phyloP scores from a whole-genome alignment of 208 protist species.

The Zelonia costaricensis region DNA sequence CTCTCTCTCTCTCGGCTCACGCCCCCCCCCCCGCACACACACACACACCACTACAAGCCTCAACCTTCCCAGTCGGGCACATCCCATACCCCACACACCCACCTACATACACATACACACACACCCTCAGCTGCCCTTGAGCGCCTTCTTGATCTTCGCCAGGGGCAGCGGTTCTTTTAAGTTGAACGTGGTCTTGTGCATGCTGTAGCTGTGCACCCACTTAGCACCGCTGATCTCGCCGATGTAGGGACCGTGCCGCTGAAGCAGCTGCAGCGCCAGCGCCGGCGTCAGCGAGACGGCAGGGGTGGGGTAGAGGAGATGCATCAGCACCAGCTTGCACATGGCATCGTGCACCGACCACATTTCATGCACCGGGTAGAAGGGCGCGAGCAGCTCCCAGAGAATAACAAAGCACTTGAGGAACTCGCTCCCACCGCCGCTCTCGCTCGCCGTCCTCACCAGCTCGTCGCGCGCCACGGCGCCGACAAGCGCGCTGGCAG shows the following conservation, averaged over 20 bases:
- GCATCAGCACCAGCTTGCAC: slow-evolving; percentile 59
- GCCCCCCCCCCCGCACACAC: no score
- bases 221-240: slow-evolving; percentile 32
- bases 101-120: neutral
- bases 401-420: slow-evolving; percentile 52
- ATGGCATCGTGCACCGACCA: slow-evolving; percentile 79
- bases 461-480: slow-evolving; percentile 6
- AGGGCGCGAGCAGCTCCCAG: slow-evolving; percentile 58
- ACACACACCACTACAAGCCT: no score
- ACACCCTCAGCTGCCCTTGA: slow-evolving; percentile 25
- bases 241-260: slow-evolving; percentile 61
- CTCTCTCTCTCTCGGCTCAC: no score
- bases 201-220: slow-evolving; percentile 60
- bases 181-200: slow-evolving; percentile 34
- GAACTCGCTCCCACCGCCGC: slow-evolving; percentile 45
- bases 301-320: slow-evolving; percentile 34
- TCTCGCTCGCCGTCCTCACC: slow-evolving; percentile 8
- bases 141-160: slow-evolving; percentile 55
- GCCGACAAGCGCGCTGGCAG: slow-evolving; percentile 1
- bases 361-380: slow-evolving; percentile 80
- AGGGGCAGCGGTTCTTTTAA: slow-evolving; percentile 40
- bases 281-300: slow-evolving; percentile 16
- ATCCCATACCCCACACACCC: neutral
- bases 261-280: slow-evolving; percentile 49
- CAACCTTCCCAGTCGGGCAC: no score